Conservation (phyloP, 1,284 basidiomycete genomes). For the Cutaneotrichosporon dermatis region DNA sequence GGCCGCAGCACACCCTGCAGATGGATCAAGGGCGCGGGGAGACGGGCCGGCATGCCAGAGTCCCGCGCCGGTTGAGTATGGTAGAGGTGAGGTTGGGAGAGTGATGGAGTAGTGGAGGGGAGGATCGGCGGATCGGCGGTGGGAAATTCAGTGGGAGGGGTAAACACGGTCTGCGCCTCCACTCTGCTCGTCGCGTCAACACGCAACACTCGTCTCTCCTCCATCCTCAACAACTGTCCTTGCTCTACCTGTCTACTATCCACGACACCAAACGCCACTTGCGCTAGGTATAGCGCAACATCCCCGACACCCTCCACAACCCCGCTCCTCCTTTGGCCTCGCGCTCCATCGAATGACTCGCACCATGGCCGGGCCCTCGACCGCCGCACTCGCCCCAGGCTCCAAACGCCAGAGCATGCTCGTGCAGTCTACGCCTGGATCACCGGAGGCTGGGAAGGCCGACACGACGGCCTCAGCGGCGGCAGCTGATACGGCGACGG, state of each 20-base stretch:
- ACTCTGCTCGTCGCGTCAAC: too few relatives aligned
- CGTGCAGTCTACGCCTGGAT: background rate
- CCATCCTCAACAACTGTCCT: background rate
- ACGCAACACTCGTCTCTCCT: background rate
- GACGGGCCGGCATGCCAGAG: slow-evolving; percentile 25
- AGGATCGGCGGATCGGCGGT: background rate
- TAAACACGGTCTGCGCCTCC: background rate
- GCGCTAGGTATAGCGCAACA: too few relatives aligned
- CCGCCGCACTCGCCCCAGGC: slow-evolving; percentile 1
- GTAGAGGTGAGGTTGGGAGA: background rate
- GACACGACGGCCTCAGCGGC: background rate
- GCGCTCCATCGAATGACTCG: background rate
- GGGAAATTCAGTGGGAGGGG: slow-evolving; percentile 1
- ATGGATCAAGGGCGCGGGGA: slow-evolving; percentile 70
- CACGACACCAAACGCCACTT: too few relatives aligned
- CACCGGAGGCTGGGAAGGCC: background rate
- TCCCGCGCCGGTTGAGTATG: slow-evolving; percentile 1
- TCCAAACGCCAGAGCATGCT: slow-evolving; percentile 4
- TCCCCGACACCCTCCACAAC: background rate
- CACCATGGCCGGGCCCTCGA: background rate
- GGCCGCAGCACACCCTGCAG: slow-evolving; percentile 70
- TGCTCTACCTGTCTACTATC: background rate
- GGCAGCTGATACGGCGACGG: slow-evolving; percentile 1
- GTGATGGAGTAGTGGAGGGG: background rate
- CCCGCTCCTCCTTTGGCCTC: background rate